phyloP scores from a whole-genome alignment of 306 rosid species.

The Argentina anserina region DNA sequence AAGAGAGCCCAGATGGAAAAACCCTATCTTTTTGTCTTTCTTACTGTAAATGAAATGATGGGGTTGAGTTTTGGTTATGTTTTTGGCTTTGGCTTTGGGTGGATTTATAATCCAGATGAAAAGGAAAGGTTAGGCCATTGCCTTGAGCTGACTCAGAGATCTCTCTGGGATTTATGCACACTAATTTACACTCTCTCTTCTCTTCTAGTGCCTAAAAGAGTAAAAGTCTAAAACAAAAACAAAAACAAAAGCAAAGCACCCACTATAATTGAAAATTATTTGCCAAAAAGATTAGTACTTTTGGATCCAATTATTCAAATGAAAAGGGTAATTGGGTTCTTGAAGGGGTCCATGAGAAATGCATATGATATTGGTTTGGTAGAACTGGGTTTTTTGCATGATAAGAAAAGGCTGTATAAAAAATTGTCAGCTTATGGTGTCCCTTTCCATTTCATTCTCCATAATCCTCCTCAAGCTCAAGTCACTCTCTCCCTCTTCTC shows the following conservation, averaged over 20 bases:
- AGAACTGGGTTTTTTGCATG: conserved; percentile 10
- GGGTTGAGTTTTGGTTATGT: not conserved
- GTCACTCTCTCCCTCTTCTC: not conserved
- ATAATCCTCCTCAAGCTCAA: conserved; percentile 11
- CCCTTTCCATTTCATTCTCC: conserved; percentile 37
- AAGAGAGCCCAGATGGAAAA: not conserved
- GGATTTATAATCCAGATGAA: conserved; percentile 13
- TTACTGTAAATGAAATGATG: conserved; percentile 6
- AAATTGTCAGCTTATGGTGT: conserved; percentile 60
- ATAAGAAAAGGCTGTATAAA: conserved; percentile 33
- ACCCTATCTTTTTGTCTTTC: not conserved
- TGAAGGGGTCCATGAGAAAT: conserved; percentile 30
- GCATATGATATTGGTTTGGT: conserved; percentile 58
- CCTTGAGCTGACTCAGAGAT: conserved; percentile 8
- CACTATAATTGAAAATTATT: conserved; percentile 13
- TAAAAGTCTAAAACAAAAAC: no score
- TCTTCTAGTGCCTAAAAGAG: conserved; percentile 8
- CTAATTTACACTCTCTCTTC: not conserved
- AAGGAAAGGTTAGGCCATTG: conserved; percentile 1
- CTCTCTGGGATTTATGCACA: conserved; percentile 27
- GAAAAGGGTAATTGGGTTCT: conserved; percentile 1
- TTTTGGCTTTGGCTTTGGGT: not conserved
- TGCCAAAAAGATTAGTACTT: not conserved
- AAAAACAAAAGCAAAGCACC: conserved; percentile 28
- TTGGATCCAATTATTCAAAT: conserved; percentile 14